Evolutionary conservation across 768 basidiomycete genomes (phyloP).

Genomic region (Mycena vulgaris): DNA sequence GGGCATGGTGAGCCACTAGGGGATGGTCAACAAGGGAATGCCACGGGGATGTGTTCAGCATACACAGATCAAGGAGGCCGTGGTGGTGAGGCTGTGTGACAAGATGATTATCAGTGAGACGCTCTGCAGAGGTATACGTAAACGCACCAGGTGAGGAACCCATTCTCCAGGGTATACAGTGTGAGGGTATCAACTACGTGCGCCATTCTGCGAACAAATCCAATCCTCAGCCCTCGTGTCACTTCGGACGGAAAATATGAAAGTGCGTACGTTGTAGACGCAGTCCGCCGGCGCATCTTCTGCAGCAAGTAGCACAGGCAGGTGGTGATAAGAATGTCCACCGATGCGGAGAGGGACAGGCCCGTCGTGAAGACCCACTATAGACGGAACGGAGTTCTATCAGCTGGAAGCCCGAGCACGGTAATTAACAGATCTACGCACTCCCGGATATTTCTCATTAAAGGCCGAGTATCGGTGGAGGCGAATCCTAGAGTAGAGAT

Average conservation of each 20-base stretch:
- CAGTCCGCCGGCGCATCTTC: slow-evolving; percentile 37
- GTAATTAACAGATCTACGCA: not conserved
- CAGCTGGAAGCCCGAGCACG: not conserved
- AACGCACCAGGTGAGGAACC: slow-evolving; percentile 48
- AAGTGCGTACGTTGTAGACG: slow-evolving; percentile 27
- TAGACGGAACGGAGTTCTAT: not conserved
- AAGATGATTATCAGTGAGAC: not conserved
- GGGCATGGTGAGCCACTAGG: slow-evolving; percentile 53
- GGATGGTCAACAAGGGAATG: not conserved
- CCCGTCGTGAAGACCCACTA: slow-evolving; percentile 59
- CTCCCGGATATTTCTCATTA: slow-evolving; percentile 23
- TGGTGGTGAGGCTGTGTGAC: slow-evolving; percentile 44
- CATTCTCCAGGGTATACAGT: slow-evolving; percentile 55
- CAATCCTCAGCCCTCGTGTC: no score
- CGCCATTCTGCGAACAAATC: slow-evolving; percentile 45
- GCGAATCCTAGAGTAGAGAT: not conserved
- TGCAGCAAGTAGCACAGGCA: slow-evolving; percentile 51
- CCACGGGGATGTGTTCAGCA: slow-evolving; percentile 24
- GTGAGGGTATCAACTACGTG: slow-evolving; percentile 51
- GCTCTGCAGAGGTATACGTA: no score
- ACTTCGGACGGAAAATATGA: not conserved
- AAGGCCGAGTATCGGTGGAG: slow-evolving; percentile 14
- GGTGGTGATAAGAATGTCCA: slow-evolving; percentile 52
- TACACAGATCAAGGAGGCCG: slow-evolving; percentile 54
- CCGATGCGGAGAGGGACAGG: slow-evolving; percentile 53